These are phyloP conservation scores for Fusarium sp. DNA, from an alignment of 2,329 filamentous ascomycete species.

Conservation along the genomic window DNA sequence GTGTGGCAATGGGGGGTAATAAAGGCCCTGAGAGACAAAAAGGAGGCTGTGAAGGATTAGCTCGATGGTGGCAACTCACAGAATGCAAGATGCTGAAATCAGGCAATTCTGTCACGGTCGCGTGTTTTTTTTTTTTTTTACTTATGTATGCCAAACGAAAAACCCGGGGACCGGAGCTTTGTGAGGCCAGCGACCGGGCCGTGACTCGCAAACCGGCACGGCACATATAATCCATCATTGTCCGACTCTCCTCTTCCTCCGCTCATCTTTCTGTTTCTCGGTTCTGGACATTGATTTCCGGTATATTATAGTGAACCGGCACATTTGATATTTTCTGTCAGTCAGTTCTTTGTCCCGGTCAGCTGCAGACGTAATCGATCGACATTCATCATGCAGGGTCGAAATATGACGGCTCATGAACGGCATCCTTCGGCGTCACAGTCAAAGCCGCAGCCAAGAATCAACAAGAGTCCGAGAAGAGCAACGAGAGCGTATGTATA, in stretches of 20 bases:
- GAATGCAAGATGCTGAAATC: background rate
- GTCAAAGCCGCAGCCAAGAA: background rate
- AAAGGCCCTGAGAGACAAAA: background rate
- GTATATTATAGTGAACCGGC: background rate
- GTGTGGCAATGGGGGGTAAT: background rate
- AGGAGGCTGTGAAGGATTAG: background rate
- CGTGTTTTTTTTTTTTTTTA: background rate
- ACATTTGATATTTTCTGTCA: background rate
- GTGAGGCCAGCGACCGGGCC: background rate
- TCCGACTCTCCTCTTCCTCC: background rate
- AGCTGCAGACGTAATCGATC: background rate
- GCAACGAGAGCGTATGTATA: constrained; percentile 9
- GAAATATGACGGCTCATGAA: background rate
- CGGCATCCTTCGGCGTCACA: background rate
- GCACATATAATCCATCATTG: background rate
- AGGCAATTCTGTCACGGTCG: background rate
- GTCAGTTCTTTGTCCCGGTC: background rate
- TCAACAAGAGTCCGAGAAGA: constrained; percentile 11
- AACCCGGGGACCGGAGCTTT: background rate
- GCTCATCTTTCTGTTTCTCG: background rate
- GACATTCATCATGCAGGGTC: background rate
- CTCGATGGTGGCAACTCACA: background rate
- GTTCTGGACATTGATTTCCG: background rate
- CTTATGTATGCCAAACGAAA: background rate
- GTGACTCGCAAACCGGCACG: background rate